Base-by-base conservation (phyloP, 2,329 filamentous ascomycete species). In the Coleophoma eucalyptorum region DNA sequence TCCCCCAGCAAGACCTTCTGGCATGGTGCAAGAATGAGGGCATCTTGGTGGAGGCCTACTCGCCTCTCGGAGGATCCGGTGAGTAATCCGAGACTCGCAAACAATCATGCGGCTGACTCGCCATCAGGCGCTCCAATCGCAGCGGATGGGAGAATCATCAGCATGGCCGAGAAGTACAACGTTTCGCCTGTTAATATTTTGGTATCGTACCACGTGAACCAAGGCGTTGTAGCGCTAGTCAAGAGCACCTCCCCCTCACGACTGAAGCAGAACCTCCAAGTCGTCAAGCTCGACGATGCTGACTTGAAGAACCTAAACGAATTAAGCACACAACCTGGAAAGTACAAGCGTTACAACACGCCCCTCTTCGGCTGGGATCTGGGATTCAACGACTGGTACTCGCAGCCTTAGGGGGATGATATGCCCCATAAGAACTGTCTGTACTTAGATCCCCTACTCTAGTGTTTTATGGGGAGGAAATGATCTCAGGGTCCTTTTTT, bases 41-140 rank as follows among this genome's bases (percentile, higher is more conserved):
- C 53, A 84, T 87, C 55, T 71, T 80, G 54, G 65, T 86, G 44
- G 77, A 82, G 58, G 82, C 82, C 5, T 86, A 86, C 68, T 84
- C 80, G 34, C 82, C 83, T 6, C 76, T 86, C 31, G 82, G 75
- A 11, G 44, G 38, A 32, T 46, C 50, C 10, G 37, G 50, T 52
- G 50, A n/a, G 32, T n/a, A n/a, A n/a, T n/a, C n/a, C n/a, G n/a
- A n/a, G n/a, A n/a, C n/a, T n/a, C n/a, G n/a, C n/a, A n/a, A n/a
- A n/a, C n/a, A n/a, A n/a, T n/a, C n/a, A n/a, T n/a, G n/a, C n/a
- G n/a, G n/a, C n/a, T n/a, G n/a, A n/a, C n/a, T n/a, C n/a, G n/a
- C n/a, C 46, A n/a, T 12, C 40, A 52, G 50, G 50, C 26, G 40
- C 50, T 31, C 50, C 50, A 26, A 38, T 52, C 37, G 31, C 50